Conservation (phyloP, 2,329 filamentous ascomycete species). For the Cucurbitaria berberidis region DNA sequence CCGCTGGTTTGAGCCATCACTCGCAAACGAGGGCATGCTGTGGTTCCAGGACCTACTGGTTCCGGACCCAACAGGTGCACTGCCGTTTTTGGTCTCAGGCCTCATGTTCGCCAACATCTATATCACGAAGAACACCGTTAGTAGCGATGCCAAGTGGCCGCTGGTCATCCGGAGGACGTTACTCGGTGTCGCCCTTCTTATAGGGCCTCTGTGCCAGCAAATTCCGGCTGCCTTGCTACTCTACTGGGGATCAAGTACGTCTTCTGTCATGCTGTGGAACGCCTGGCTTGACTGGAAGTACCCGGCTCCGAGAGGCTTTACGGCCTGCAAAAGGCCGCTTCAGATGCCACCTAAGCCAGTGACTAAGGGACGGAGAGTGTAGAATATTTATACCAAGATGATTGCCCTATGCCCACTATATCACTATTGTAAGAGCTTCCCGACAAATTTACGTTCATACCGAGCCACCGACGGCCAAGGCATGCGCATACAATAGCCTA, state of each 20-base stretch:
- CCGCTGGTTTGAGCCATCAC: conserved; percentile 54
- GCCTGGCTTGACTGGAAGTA: conserved; percentile 40
- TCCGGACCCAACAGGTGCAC: conserved; percentile 58
- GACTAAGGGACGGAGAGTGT: conserved; percentile 9
- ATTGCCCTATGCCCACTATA: neutral
- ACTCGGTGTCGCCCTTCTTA: conserved; percentile 38
- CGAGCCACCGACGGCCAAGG: no score
- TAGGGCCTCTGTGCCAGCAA: conserved; percentile 42
- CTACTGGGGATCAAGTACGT: conserved; percentile 49
- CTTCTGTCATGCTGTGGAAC: conserved; percentile 44
- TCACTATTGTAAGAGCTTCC: neutral
- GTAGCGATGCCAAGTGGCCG: conserved; percentile 19
- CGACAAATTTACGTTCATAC: neutral
- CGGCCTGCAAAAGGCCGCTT: conserved; percentile 38
- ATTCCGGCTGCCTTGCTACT: conserved; percentile 51
- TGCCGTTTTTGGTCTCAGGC: conserved; percentile 58
- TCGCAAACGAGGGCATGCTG: conserved; percentile 63
- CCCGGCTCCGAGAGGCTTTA: conserved; percentile 31
- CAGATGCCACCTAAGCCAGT: conserved; percentile 23
- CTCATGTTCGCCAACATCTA: conserved; percentile 58
- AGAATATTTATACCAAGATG: neutral
- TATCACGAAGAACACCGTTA: conserved; percentile 27
- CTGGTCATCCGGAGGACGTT: conserved; percentile 29
- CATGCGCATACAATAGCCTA: no score
- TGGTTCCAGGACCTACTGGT: conserved; percentile 66